Evolutionary conservation across 176 grass and related monocot genomes (phyloP), one percentile per base, ranked within the genome.

Genomic region (Elymus sibiricus): DNA sequence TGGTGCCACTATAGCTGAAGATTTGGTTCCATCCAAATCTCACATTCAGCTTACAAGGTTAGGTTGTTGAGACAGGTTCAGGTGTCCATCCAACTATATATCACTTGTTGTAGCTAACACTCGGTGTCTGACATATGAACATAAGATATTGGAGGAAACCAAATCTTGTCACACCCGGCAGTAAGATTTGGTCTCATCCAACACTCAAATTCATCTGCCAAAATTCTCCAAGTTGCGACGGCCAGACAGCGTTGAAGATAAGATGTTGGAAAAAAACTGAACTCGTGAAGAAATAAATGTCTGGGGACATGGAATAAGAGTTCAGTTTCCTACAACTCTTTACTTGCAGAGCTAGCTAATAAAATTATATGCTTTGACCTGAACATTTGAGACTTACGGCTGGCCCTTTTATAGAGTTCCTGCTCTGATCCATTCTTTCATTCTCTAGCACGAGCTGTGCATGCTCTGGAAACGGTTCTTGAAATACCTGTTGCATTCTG

Each of bases 131-230:
- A 76, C 81, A 78, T 4, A 7, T 68, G 80, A 87, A 82, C 64
- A 60, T 78, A 85, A 90, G 85, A 93, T 82, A 87, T 90, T 85
- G 88, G 85, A 90, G 58, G 85, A 90, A 92, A 90, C 85, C 82
- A 83, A 93, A 71, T 85, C 77, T 74, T 32, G 85, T 14, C 11
- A 42, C 11, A 55, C 24, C 46, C 35, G 38, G 15, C 15, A 6
- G 46, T 4, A 53, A 74, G 77, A 87, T 90, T 87, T 85, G 71
- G 81, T 47, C 58, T 64, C 84, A 68, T 90, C 87, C 76, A 90
- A 66, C 70, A 58, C 87, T 90, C 80, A 87, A 68, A 79, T 64
- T 92, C 69, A 82, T 38, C 40, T 76, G 40, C 80, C 84, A 83
- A 44, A 53, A 75, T 40, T 55, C 11, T 31, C 44, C 16, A 53